Base-by-base conservation (phyloP, 805 yeast species). In the Saitoella complicata region DNA sequence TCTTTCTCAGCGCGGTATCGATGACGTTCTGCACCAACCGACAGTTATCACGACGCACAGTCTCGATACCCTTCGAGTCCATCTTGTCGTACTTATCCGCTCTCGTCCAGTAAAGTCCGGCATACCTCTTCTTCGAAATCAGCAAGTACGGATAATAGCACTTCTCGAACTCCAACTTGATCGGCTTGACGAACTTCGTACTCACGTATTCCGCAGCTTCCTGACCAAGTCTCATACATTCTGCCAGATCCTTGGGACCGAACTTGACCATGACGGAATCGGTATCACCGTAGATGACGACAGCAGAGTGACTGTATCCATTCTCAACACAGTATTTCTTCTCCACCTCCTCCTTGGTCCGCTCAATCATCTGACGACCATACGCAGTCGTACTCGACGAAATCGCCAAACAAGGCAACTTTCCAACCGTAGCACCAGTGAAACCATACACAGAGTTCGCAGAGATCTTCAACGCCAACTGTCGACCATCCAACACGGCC, bases 211-310 rank as follows among this genome's bases (percentile, higher is more conserved):
- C 81, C 0, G 99, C 99, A 0, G 97, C 98, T 55, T 88, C 94
- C 54, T 86, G 81, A 5, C 98, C 99, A 45, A 86, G 58, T 44
- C 72, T 70, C 98, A 91, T 93, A 52, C 95, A 83, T 32, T 80
- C 80, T 45, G 70, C 77, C 50, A 88, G 61, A 56, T 85, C 94
- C 7, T 68, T 66, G 32, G 77, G 75, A 1, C 99, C 99, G 66
- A 91, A 91, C 58, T 85, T 87, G 39, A 91, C 95, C 98, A 91
- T 93, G 11, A 91, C 99, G 6, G 98, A 93, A 71, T 91, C 99
- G 0, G 99, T 91, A 63, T 91, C 99, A 69, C 99, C 99, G 59
- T 91, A 91, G 37, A 91, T 80, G 49, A 91, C 98, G 52, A 80
- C 73, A 0, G 97, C 78, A 64, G 91, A 94, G 57, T 71, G 77